Percentiles rank a stretch among this genome's conserved stretches.
Evolutionary conservation across 768 basidiomycete genomes (phyloP).

Genomic region (Tephrocybe sp.): DNA sequence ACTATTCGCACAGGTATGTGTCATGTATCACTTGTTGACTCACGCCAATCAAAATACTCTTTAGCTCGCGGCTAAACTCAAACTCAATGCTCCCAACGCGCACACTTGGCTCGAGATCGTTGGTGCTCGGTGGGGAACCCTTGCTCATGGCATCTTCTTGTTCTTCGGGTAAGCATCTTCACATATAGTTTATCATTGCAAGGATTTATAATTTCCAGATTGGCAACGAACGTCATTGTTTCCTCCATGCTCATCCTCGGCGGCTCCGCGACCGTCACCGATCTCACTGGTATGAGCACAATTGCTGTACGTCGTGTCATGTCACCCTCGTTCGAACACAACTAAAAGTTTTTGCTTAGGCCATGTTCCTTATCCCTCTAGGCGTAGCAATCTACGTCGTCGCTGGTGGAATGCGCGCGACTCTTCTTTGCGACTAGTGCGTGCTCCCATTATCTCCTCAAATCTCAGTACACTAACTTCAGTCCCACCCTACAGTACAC

Average conservation of each 20-base stretch:
- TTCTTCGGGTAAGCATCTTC: constrained; percentile 64
- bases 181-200: too few species aligned
- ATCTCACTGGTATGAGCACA: constrained; percentile 87
- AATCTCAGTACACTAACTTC: neutral
- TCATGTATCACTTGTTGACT: neutral
- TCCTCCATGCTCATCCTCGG: constrained; percentile 81
- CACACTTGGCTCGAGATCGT: constrained; percentile 92
- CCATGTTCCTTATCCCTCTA: constrained; percentile 86
- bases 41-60: neutral
- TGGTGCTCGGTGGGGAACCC: constrained; percentile 71
- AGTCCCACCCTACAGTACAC: constrained; percentile 50
- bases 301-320: constrained; percentile 48
- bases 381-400: constrained; percentile 89
- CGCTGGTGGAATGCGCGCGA: constrained; percentile 84
- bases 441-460: constrained; percentile 22
- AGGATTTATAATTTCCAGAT: too few species aligned
- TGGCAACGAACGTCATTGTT: constrained; percentile 91
- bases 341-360: constrained; percentile 32
- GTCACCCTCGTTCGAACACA: neutral
- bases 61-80: constrained; percentile 88
- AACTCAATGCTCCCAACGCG: constrained; percentile 84
- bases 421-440: constrained; percentile 82
- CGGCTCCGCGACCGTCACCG: constrained; percentile 83
- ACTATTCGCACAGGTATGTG: constrained; percentile 75
- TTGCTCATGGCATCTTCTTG: constrained; percentile 82